Evolutionary conservation across 768 basidiomycete genomes (phyloP).

Genomic region (Tulasnella sp.): DNA sequence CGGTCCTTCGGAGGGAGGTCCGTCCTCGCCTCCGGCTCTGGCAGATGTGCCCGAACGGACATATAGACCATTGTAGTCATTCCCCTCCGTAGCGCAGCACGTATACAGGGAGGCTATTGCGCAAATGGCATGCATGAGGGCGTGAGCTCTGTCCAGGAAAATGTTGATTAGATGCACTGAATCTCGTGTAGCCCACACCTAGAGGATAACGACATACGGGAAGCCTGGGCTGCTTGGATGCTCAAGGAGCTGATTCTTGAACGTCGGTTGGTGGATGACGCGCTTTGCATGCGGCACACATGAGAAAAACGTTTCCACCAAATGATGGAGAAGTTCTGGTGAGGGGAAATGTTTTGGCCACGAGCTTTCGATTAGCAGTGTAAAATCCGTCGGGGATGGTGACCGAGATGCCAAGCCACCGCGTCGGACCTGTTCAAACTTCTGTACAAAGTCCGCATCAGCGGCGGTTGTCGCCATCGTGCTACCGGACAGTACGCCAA

Average conservation of each 20-base stretch:
- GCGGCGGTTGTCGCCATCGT: background rate
- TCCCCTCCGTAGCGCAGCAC: background rate
- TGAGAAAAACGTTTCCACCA: constrained; percentile 12
- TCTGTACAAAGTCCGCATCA: background rate
- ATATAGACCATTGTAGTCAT: background rate
- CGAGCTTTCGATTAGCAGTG: background rate
- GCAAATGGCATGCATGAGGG: constrained; percentile 12
- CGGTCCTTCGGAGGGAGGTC: no score
- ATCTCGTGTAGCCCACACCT: background rate
- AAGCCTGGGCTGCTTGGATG: constrained; percentile 6
- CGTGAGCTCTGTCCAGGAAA: background rate
- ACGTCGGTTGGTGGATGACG: constrained; percentile 12
- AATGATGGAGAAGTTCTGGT: constrained; percentile 3
- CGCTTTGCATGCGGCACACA: constrained; percentile 3
- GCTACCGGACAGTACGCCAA: background rate
- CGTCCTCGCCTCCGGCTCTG: no score
- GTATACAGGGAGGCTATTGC: constrained; percentile 12
- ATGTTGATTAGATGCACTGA: background rate
- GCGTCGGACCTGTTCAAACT: background rate
- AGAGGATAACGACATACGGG: background rate
- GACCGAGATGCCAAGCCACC: background rate
- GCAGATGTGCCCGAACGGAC: no score
- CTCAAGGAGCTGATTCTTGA: background rate
- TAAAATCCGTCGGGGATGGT: background rate
- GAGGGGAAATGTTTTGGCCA: background rate